Evolutionary conservation across 2,329 filamentous ascomycete species (phyloP).

Genomic region (Thyridium curvatum): DNA sequence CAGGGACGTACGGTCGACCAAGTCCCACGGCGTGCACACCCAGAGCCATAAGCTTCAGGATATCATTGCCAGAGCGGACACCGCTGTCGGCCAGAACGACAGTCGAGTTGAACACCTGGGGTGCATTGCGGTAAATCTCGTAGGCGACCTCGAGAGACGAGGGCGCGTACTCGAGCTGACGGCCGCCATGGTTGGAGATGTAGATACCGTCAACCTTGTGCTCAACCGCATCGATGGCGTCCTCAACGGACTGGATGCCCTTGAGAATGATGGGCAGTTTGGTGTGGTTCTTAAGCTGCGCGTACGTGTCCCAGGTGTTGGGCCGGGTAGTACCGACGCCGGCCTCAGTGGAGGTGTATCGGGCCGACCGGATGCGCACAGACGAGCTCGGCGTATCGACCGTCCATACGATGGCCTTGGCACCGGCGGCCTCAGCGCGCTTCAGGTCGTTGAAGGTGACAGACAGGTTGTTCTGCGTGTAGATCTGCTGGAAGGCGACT

Average conservation of each 20-base stretch:
- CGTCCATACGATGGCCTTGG: slow-evolving; percentile 30
- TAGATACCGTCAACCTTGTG: slow-evolving; percentile 27
- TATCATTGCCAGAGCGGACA: slow-evolving; percentile 28
- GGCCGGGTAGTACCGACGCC: slow-evolving; percentile 1
- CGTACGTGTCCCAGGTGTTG: slow-evolving; percentile 16
- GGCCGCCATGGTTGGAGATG: slow-evolving; percentile 33
- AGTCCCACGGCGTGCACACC: slow-evolving; percentile 14
- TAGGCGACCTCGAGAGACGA: slow-evolving; percentile 22
- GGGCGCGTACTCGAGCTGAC: slow-evolving; percentile 32
- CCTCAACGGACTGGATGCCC: slow-evolving; percentile 29
- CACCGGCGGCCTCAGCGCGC: slow-evolving; percentile 23
- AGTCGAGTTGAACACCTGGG: slow-evolving; percentile 26
- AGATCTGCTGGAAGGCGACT: slow-evolving; percentile 26
- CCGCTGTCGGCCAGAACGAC: slow-evolving; percentile 31
- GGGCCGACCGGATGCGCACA: slow-evolving; percentile 13
- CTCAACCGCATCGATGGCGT: slow-evolving; percentile 24
- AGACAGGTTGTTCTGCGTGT: slow-evolving; percentile 24
- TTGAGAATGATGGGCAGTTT: slow-evolving; percentile 29
- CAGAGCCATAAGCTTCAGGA: slow-evolving; percentile 23
- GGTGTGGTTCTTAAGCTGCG: slow-evolving; percentile 21
- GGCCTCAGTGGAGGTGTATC: slow-evolving; percentile 11
- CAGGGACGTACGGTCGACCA: background rate
- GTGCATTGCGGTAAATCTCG: slow-evolving; percentile 25
- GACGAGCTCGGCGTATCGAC: slow-evolving; percentile 20
- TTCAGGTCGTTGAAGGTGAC: slow-evolving; percentile 23